Base-by-base conservation (phyloP, 2,329 filamentous ascomycete genomes). In the Cytospora chrysosperma region DNA sequence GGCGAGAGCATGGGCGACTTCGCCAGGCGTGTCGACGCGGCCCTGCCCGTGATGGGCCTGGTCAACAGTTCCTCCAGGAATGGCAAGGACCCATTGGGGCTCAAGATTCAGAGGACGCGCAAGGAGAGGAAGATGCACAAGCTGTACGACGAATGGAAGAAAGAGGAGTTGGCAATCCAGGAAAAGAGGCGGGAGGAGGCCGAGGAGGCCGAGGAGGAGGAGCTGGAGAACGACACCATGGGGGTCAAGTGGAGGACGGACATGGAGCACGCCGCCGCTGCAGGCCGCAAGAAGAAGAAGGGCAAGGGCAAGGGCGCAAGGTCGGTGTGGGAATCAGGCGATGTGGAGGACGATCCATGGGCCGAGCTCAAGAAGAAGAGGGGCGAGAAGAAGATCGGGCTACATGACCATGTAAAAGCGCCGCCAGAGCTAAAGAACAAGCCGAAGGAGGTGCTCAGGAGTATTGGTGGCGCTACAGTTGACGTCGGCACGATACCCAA, bases 1-100 rank as follows among this genome's bases (percentile, higher is more conserved):
- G 92, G 92, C 58, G 95, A 99, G 75, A 86, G 86, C 58, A 79
- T 98, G 72, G 86, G 89, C 5, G 90, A 96, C 59, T 99, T 96
- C 73, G 81, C 88, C 9, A 85, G 88, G 13, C 87, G 93, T 32
- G 95, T 99, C 8, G 89, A 98, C 72, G 90, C 91, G 56, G 88
- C 91, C 0, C 81, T 98, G 8, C 94, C 94, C 0, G 78, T 99
- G 0, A 80, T 86, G 9, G 88, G 88, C 0, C 81, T 97, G 10
- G 81, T 86, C 62, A 86, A 82, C 67, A 89, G 88, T 70, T 84
- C 82, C 0, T 76, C 82, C 10, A 86, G 82, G 68, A 78, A 81
- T 10, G 87, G 85, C 59, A 88, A 85, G 68, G 88, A 89, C 65
- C 83, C 87, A 8, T 76, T 85, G 37, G 86, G 90, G 0, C 71